Evolutionary conservation across 306 rosid species (phyloP), one percentile per base, ranked within the genome.

Genomic region (Amphicarpaea edgeworthii): DNA sequence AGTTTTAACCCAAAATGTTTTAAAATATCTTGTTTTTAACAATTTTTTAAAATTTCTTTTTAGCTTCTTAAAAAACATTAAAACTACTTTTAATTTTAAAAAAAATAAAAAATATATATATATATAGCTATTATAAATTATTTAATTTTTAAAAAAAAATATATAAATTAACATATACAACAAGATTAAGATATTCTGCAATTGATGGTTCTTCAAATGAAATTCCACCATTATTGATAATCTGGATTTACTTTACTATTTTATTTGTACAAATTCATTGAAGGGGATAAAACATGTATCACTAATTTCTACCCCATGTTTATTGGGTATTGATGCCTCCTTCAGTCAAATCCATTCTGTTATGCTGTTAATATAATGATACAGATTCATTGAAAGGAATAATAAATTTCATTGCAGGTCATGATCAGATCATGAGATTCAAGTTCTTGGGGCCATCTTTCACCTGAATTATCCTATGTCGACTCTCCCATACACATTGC

Each of bases 321-420:
- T 51, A 51, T 17, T 32, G 3, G 59, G 63, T 4, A 70, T 70
- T 34, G 75, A 70, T 70, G 23, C 62, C 46, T 50, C 49, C 4
- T 43, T 45, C 63, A 50, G 47, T 51, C 63, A 70, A 51, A 32
- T 70, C 24, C 34, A 34, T 32, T 34, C 61, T 51, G 8, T 47
- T 23, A 49, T 15, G 19, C 12, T 7, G 7, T 1, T 46, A 68
- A 0, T 3, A n/a, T 19, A 70, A 30, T 70, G 49, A 20, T 6
- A 70, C 34, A 70, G 50, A 51, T 51, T 70, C 49, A 32, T 32
- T 70, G 28, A 30, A 32, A 5, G 47, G 63, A 32, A 70, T 70
- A 20, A 69, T 4, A 12, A 28, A 47, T 16, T 34, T 32, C 24
- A 12, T 70, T 20, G 6, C 20, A 40, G 6, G 28, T 28, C 75